Evolutionary conservation across 1,139 yeast genomes (phyloP).

Genomic region (Zygoascus sp.): DNA sequence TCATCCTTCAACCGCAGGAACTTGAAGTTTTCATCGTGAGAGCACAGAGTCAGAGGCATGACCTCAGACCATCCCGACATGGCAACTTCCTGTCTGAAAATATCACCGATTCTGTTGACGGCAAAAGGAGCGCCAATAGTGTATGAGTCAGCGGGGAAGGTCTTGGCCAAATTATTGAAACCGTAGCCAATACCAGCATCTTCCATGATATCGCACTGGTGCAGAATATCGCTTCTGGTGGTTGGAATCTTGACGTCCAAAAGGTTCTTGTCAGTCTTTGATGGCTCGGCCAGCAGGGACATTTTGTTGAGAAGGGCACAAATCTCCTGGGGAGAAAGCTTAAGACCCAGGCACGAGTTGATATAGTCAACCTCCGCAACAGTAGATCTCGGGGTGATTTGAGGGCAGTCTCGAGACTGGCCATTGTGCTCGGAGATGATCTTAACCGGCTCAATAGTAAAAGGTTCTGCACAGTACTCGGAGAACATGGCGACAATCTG

Average conservation of each 20-base stretch:
- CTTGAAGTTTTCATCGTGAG: conserved; percentile 94
- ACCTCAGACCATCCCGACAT: conserved; percentile 97
- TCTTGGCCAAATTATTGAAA: conserved; percentile 77
- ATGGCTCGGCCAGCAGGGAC: conserved; percentile 67
- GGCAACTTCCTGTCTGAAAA: conserved; percentile 83
- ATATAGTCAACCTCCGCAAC: conserved; percentile 79
- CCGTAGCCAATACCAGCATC: conserved; percentile 98
- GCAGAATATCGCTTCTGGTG: conserved; percentile 92
- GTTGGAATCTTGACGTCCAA: conserved; percentile 78
- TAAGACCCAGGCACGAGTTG: conserved; percentile 85
- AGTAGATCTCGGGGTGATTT: conserved; percentile 60
- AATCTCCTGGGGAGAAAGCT: conserved; percentile 65
- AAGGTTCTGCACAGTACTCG: conserved; percentile 68
- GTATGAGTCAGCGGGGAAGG: conserved; percentile 75
- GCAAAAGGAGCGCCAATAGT: conserved; percentile 86
- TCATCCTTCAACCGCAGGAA: conserved; percentile 76
- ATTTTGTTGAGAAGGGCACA: conserved; percentile 66
- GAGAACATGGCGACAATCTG: conserved; percentile 96
- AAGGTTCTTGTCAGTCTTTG: conserved; percentile 45
- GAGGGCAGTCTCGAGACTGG: conserved; percentile 73
- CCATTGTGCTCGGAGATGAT: conserved; percentile 79
- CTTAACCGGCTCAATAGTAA: conserved; percentile 79
- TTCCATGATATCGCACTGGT: conserved; percentile 98
- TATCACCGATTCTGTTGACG: conserved; percentile 85
- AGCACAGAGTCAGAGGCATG: conserved; percentile 89